Evolutionary conservation across 441 rosid genomes (phyloP).

Genomic region (Rhodomyrtus psidioides): DNA sequence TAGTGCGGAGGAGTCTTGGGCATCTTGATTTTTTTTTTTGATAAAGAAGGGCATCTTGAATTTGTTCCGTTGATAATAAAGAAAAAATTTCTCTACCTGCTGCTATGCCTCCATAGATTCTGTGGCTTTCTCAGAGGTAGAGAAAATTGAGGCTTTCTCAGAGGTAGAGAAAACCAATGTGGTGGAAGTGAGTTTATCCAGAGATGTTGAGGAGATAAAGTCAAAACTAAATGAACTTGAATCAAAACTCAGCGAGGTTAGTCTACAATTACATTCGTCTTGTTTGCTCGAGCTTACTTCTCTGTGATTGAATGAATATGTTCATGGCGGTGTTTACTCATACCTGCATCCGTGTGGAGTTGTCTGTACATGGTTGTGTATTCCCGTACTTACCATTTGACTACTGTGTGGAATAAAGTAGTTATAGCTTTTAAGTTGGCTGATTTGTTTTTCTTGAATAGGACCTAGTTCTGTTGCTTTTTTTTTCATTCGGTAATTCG

Average conservation of each 20-base stretch:
- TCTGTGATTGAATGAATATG: neutral
- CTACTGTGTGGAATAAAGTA: neutral
- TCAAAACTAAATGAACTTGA: constrained; percentile 50
- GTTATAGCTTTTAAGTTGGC: neutral
- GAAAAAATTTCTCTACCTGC: too few relatives aligned
- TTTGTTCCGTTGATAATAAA: too few relatives aligned
- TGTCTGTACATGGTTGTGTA: neutral
- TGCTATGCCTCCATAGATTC: too few relatives aligned
- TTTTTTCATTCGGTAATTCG: too few relatives aligned
- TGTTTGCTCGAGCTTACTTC: neutral
- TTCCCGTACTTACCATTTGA: neutral
- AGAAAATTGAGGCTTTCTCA: too few relatives aligned
- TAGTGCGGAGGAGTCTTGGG: too few relatives aligned
- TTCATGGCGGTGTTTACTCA: neutral
- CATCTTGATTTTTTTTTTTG: too few relatives aligned
- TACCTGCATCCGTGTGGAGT: neutral
- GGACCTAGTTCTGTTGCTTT: too few relatives aligned
- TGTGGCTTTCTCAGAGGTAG: too few relatives aligned
- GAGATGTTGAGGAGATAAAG: constrained; percentile 59
- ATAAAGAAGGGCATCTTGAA: too few relatives aligned
- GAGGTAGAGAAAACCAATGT: constrained; percentile 13
- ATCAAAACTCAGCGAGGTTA: constrained; percentile 63
- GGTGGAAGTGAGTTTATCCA: constrained; percentile 38
- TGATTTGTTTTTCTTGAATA: too few relatives aligned
- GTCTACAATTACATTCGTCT: neutral